Conservation (phyloP, 805 yeast species). For the Candida morakotiae region DNA sequence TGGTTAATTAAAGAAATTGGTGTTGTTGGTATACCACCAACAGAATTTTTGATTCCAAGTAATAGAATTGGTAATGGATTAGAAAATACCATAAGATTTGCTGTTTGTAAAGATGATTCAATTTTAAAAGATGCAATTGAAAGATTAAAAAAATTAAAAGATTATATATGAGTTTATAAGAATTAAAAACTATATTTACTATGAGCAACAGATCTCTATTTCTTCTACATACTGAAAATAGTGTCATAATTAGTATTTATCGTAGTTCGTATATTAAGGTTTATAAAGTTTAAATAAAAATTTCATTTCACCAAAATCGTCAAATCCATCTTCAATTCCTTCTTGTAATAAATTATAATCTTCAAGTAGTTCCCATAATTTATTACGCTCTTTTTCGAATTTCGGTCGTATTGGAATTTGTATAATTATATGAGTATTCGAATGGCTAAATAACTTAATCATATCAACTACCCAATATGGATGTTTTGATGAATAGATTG, state of each 20-base stretch:
- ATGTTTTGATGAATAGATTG: constrained; percentile 79
- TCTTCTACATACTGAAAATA: too few relatives aligned
- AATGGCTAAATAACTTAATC: constrained; percentile 43
- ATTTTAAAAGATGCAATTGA: constrained; percentile 77
- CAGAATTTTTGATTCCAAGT: constrained; percentile 79
- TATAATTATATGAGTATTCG: constrained; percentile 44
- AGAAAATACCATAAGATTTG: constrained; percentile 85
- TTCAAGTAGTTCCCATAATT: constrained; percentile 53
- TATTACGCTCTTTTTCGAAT: constrained; percentile 61
- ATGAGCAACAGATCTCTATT: too few relatives aligned
- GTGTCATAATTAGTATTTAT: too few relatives aligned
- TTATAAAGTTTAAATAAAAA: constrained; percentile 47
- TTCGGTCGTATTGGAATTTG: constrained; percentile 73
- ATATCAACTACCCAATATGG: constrained; percentile 69
- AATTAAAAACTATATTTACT: too few relatives aligned
- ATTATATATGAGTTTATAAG: constrained; percentile 43
- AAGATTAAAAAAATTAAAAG: constrained; percentile 65
- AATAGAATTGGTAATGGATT: constrained; percentile 62
- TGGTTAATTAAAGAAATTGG: constrained; percentile 93
- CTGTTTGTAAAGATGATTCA: constrained; percentile 90
- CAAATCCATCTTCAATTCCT: constrained; percentile 60
- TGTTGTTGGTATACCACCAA: constrained; percentile 94
- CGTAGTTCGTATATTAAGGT: too few relatives aligned
- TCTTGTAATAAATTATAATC: constrained; percentile 29
- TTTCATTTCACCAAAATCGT: constrained; percentile 76